Evolutionary conservation across 495 filamentous ascomycete species (phyloP).

Genomic region (Lasiosphaeria miniovina): DNA sequence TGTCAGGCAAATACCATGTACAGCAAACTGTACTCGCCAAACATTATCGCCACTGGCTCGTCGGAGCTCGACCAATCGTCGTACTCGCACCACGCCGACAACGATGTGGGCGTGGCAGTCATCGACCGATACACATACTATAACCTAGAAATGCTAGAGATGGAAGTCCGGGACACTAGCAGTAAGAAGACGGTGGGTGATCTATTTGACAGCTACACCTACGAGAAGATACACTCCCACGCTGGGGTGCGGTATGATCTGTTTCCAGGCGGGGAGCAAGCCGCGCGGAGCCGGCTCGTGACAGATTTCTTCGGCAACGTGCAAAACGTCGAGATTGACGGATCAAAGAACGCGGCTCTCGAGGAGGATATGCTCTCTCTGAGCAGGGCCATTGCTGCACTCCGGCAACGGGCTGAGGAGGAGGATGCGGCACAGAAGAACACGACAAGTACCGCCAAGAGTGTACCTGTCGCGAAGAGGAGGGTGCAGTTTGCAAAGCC

Average conservation of each 20-base stretch:
- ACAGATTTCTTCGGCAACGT: constrained; percentile 99
- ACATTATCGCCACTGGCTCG: constrained; percentile 93
- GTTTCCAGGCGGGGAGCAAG: constrained; percentile 74
- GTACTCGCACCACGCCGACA: constrained; percentile 96
- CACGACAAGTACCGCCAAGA: constrained; percentile 28
- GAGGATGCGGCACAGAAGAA: constrained; percentile 39
- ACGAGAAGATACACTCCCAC: constrained; percentile 86
- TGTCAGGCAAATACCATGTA: constrained; percentile 99
- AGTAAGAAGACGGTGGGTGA: constrained; percentile 87
- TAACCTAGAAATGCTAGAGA: constrained; percentile 94
- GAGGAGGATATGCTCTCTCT: constrained; percentile 71
- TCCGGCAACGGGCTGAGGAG: constrained; percentile 51
- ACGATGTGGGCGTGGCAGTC: constrained; percentile 92
- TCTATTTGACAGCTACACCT: constrained; percentile 93
- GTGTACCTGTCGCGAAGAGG: constrained; percentile 33
- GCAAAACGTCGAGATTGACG: constrained; percentile 89
- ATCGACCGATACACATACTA: constrained; percentile 99
- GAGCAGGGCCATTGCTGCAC: constrained; percentile 57
- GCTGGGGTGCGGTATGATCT: constrained; percentile 94
- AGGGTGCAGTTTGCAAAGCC: constrained; percentile 54
- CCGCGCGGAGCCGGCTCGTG: constrained; percentile 67
- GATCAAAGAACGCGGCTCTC: constrained; percentile 52
- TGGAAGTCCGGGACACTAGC: constrained; percentile 74
- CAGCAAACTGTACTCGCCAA: constrained; percentile 93
- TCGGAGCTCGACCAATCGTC: constrained; percentile 91